Conservation (phyloP, 768 basidiomycete genomes). For the Suillus plorans region DNA sequence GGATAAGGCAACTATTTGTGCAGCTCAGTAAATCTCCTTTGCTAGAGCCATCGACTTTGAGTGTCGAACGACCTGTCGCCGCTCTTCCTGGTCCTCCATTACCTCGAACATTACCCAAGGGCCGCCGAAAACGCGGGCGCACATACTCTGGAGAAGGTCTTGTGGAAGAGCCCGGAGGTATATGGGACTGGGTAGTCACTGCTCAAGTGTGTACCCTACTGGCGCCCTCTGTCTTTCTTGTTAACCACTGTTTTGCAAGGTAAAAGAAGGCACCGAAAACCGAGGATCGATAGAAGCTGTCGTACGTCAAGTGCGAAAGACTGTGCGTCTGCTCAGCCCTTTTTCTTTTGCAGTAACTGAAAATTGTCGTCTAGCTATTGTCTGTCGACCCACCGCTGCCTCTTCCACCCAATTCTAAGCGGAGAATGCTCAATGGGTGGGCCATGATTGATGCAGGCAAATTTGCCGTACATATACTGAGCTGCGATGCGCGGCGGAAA, state of each 20-base stretch:
- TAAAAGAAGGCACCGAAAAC: conserved; percentile 83
- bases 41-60: conserved; percentile 59
- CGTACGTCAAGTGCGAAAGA: conserved; percentile 66
- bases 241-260: conserved; percentile 37
- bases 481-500: conserved; percentile 61
- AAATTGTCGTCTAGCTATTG: conserved; percentile 45
- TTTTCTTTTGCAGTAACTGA: conserved; percentile 6
- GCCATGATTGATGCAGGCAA: conserved; percentile 81
- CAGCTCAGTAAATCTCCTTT: conserved; percentile 63
- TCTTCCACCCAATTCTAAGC: conserved; percentile 64
- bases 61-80: conserved; percentile 51
- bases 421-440: conserved; percentile 69
- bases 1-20: conserved; percentile 55
- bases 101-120: conserved; percentile 57
- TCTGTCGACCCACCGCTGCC: conserved; percentile 54
- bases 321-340: conserved; percentile 43
- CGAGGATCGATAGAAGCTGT: conserved; percentile 77
- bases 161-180: conserved; percentile 47
- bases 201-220: conserved; percentile 56
- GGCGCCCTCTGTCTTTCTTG: neutral
- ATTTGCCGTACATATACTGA: conserved; percentile 78
- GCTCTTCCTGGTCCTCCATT: conserved; percentile 59
- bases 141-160: conserved; percentile 67
- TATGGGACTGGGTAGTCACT: conserved; percentile 79
- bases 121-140: conserved; percentile 61